Evolutionary conservation across 1,139 yeast genomes (phyloP).

Genomic region (Pichia sp.): DNA sequence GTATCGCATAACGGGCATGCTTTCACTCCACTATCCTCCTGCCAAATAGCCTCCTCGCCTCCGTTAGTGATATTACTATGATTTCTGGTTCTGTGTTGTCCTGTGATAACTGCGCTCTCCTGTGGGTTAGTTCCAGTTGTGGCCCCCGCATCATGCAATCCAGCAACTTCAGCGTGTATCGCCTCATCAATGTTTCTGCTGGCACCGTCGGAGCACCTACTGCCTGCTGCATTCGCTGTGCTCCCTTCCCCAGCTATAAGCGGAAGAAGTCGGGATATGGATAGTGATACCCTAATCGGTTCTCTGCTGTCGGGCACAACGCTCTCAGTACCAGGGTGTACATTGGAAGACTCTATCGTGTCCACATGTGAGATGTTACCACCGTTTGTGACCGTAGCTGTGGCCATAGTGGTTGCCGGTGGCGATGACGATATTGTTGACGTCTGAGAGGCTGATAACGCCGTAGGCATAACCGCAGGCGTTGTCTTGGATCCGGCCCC

Average conservation of each 20-base stretch:
- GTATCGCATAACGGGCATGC: slow-evolving; percentile 62
- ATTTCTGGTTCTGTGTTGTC: background rate
- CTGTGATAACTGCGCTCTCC: background rate
- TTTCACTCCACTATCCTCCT: slow-evolving; percentile 59
- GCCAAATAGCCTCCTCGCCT: slow-evolving; percentile 58
- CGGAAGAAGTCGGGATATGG: background rate
- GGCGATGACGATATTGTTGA: background rate
- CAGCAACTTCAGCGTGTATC: background rate
- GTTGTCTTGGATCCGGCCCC: background rate
- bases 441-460: background rate
- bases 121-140: background rate
- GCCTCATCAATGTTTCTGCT: background rate
- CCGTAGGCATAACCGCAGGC: background rate
- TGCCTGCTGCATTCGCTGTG: background rate
- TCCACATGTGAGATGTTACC: background rate
- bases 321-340: background rate
- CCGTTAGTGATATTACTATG: background rate
- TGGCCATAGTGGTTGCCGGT: slow-evolving; percentile 3
- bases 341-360: background rate
- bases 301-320: background rate
- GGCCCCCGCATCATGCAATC: background rate
- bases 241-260: background rate
- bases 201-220: background rate
- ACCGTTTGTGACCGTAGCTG: background rate
- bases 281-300: background rate